Conservation (phyloP, 2,329 filamentous ascomycete species). For the Periconia digitata region DNA sequence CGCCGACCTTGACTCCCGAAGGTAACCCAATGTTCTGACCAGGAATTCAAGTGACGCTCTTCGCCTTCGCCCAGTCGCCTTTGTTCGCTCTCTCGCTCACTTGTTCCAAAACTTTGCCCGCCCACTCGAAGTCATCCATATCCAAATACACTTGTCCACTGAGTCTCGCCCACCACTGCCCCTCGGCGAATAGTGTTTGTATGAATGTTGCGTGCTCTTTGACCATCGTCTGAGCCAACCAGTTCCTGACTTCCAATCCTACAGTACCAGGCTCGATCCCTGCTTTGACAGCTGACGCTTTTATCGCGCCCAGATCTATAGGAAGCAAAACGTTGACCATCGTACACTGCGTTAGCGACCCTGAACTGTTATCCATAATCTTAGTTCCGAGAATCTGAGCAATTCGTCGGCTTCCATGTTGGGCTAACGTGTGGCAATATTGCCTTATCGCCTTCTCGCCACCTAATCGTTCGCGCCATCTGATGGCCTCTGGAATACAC, state of each 20-base stretch:
- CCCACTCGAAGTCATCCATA: slow-evolving; percentile 73
- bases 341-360: slow-evolving; percentile 65
- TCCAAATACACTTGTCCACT: slow-evolving; percentile 87
- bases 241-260: slow-evolving; percentile 39
- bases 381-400: slow-evolving; percentile 68
- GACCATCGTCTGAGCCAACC: slow-evolving; percentile 45
- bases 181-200: slow-evolving; percentile 62
- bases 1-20: not conserved
- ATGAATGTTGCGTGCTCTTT: slow-evolving; percentile 73
- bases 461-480: slow-evolving; percentile 70
- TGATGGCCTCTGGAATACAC: slow-evolving; percentile 70
- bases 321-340: slow-evolving; percentile 77
- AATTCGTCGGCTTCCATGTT: slow-evolving; percentile 61
- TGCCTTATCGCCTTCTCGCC: slow-evolving; percentile 70
- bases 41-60: slow-evolving; percentile 12
- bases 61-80: slow-evolving; percentile 40
- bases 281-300: slow-evolving; percentile 14
- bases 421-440: slow-evolving; percentile 66
- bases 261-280: slow-evolving; percentile 23
- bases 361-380: slow-evolving; percentile 66
- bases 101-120: slow-evolving; percentile 59
- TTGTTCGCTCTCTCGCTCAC: slow-evolving; percentile 56
- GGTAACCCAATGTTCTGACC: too few relatives aligned
- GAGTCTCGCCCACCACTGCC: slow-evolving; percentile 69
- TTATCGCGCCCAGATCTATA: slow-evolving; percentile 48